Evolutionary conservation across 2,329 filamentous ascomycete species (phyloP).

Genomic region (Clarireedia homoeocarpa): DNA sequence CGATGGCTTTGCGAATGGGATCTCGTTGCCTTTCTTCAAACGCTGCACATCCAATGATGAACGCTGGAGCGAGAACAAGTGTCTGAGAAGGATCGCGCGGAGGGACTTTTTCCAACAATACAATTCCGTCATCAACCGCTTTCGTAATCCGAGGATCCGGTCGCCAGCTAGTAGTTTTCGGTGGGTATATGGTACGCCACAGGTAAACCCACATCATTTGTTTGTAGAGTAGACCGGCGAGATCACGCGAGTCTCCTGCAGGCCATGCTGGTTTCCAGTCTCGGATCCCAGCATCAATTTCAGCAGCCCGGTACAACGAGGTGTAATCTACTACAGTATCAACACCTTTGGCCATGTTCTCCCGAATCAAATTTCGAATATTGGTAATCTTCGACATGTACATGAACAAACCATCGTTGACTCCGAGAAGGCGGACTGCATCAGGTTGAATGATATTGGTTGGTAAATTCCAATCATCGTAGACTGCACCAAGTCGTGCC

Average conservation of each 20-base stretch:
- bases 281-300: slow-evolving; percentile 67
- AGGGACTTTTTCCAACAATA: slow-evolving; percentile 46
- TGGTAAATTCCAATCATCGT: slow-evolving; percentile 22
- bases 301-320: slow-evolving; percentile 62
- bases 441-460: slow-evolving; percentile 20
- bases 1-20: slow-evolving; percentile 43
- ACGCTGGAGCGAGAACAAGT: slow-evolving; percentile 50
- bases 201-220: slow-evolving; percentile 61
- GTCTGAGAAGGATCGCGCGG: slow-evolving; percentile 52
- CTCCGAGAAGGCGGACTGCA: slow-evolving; percentile 56
- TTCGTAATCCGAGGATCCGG: slow-evolving; percentile 42
- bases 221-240: slow-evolving; percentile 52
- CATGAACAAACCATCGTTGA: slow-evolving; percentile 73
- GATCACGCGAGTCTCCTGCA: slow-evolving; percentile 46
- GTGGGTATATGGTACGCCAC: slow-evolving; percentile 53
- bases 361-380: slow-evolving; percentile 66
- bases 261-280: slow-evolving; percentile 64
- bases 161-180: slow-evolving; percentile 30
- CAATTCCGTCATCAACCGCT: slow-evolving; percentile 49
- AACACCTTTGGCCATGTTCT: slow-evolving; percentile 51
- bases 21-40: slow-evolving; percentile 45
- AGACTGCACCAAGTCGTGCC: slow-evolving; percentile 22
- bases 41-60: slow-evolving; percentile 53
- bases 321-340: slow-evolving; percentile 68
- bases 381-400: slow-evolving; percentile 73